Evolutionary conservation across 805 yeast genomes (phyloP).

Genomic region (Wickerhamomyces tratensis): DNA sequence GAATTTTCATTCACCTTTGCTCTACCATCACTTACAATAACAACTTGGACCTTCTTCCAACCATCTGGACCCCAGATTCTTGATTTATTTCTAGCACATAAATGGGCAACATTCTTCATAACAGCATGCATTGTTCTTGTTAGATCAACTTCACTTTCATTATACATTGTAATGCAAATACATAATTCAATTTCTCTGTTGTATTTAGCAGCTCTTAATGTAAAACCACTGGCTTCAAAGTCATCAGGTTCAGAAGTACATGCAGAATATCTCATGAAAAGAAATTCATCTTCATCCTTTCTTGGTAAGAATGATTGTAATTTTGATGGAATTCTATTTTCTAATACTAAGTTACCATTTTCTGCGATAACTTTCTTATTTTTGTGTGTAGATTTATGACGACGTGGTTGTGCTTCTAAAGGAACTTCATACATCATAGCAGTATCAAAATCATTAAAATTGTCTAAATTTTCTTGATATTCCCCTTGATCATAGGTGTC

Average conservation of each 20-base stretch:
- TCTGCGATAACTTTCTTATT: slow-evolving; percentile 70
- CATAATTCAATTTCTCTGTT: slow-evolving; percentile 89
- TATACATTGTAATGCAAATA: slow-evolving; percentile 94
- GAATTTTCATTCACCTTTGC: slow-evolving; percentile 79
- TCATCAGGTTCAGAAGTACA: slow-evolving; percentile 91
- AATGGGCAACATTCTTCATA: slow-evolving; percentile 83
- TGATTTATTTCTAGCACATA: slow-evolving; percentile 73
- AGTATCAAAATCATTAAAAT: slow-evolving; percentile 29
- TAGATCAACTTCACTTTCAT: slow-evolving; percentile 83
- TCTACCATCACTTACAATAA: slow-evolving; percentile 92
- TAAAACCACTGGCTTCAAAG: slow-evolving; percentile 71
- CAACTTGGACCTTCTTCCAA: slow-evolving; percentile 94
- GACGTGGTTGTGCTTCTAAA: slow-evolving; percentile 34
- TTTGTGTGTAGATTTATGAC: slow-evolving; percentile 51
- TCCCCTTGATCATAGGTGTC: slow-evolving; percentile 30
- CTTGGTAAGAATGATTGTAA: slow-evolving; percentile 76
- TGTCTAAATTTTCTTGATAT: slow-evolving; percentile 7
- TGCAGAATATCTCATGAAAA: slow-evolving; percentile 95
- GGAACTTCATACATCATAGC: slow-evolving; percentile 34
- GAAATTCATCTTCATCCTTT: slow-evolving; percentile 85
- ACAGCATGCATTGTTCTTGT: slow-evolving; percentile 94
- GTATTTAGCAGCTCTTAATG: slow-evolving; percentile 74
- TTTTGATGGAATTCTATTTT: slow-evolving; percentile 91
- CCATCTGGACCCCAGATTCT: slow-evolving; percentile 93
- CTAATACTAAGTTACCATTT: slow-evolving; percentile 77